Conservation (phyloP, 306 rosid species). For the Pterocarpus santalinus region DNA sequence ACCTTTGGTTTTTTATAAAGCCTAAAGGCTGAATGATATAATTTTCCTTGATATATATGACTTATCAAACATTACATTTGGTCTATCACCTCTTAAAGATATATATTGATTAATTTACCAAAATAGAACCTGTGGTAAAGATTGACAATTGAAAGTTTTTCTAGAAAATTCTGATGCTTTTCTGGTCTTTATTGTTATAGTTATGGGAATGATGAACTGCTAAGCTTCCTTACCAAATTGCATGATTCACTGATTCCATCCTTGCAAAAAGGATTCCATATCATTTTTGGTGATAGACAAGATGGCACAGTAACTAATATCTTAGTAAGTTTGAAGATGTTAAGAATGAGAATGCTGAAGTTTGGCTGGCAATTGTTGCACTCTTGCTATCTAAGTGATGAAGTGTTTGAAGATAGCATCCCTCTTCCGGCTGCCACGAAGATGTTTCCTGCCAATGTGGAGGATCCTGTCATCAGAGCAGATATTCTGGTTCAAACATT, state of each 20-base stretch:
- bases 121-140: slow-evolving; percentile 14
- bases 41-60: slow-evolving; percentile 24
- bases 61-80: slow-evolving; percentile 13
- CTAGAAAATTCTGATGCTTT: slow-evolving; percentile 12
- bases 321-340: slow-evolving; percentile 74
- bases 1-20: slow-evolving; percentile 21
- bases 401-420: slow-evolving; percentile 62
- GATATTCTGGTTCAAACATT: slow-evolving; percentile 89
- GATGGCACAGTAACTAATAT: slow-evolving; percentile 59
- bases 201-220: slow-evolving; percentile 79
- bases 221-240: slow-evolving; percentile 83
- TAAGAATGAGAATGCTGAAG: slow-evolving; percentile 76
- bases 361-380: slow-evolving; percentile 87
- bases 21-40: slow-evolving; percentile 30
- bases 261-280: slow-evolving; percentile 59
- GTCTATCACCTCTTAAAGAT: slow-evolving; percentile 25
- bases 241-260: slow-evolving; percentile 89
- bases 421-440: slow-evolving; percentile 72
- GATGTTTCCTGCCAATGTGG: slow-evolving; percentile 95
- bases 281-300: slow-evolving; percentile 55
- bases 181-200: slow-evolving; percentile 58
- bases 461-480: slow-evolving; percentile 86
- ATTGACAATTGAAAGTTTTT: not conserved
- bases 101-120: slow-evolving; percentile 24
- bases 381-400: slow-evolving; percentile 84